These are phyloP conservation scores for Paramecium caudatum DNA, from an alignment of 73 alveolate species.

Conservation along the genomic window DNA sequence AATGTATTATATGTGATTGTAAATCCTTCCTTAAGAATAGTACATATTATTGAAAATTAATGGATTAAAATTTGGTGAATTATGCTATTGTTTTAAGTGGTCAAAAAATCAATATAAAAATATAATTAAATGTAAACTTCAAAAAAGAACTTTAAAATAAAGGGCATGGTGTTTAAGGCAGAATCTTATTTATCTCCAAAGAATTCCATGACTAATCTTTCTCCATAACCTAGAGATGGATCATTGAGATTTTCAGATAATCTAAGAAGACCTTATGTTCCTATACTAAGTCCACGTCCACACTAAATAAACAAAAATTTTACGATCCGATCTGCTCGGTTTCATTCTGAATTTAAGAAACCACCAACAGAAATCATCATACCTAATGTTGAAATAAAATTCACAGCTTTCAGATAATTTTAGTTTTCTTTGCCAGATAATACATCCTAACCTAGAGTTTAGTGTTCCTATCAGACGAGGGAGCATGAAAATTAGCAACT, in stretches of 20 bases:
- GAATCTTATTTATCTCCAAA: background rate
- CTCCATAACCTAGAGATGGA: background rate
- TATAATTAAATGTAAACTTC: slow-evolving; percentile 1
- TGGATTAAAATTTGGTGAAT: slow-evolving; percentile 68
- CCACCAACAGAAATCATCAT: background rate
- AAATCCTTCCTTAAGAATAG: slow-evolving; percentile 56
- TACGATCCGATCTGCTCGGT: background rate
- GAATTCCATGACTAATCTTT: background rate
- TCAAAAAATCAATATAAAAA: slow-evolving; percentile 1
- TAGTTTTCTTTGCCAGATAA: no score
- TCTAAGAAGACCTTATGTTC: background rate
- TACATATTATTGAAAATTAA: slow-evolving; percentile 22
- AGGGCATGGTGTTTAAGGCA: background rate
- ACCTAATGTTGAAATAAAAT: background rate
- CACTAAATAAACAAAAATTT: background rate
- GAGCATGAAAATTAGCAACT: background rate
- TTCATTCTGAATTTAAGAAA: slow-evolving; percentile 5
- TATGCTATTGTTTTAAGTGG: background rate
- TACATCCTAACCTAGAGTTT: background rate
- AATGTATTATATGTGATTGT: slow-evolving; percentile 39
- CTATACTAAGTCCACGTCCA: slow-evolving; percentile 28
- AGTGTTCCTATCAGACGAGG: background rate
- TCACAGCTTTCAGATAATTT: no score
- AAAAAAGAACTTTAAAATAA: background rate
- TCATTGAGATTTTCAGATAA: slow-evolving; percentile 31